These are phyloP conservation scores for Eimeria brunetti DNA, from an alignment of 169 alveolate species.

Conservation along the genomic window DNA sequence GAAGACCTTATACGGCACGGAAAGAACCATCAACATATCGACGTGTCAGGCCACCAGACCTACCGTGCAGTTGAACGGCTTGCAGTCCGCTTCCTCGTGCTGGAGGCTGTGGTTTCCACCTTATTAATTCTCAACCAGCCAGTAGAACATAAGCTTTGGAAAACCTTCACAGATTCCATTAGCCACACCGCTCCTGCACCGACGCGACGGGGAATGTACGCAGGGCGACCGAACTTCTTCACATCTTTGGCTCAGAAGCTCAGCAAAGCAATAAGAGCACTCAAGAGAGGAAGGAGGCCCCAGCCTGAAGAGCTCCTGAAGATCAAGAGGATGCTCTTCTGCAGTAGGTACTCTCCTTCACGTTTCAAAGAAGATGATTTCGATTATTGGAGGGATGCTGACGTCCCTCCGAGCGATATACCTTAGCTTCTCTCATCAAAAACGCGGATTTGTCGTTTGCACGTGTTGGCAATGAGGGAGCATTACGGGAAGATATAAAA, in stretches of 20 bases:
- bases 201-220: background rate
- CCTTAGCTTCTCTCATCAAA: background rate
- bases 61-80: constrained; percentile 4
- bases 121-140: background rate
- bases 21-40: background rate
- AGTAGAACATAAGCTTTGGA: background rate
- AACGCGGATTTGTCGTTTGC: background rate
- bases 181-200: background rate
- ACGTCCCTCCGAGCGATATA: background rate
- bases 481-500: background rate
- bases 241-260: background rate
- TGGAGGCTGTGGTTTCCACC: constrained; percentile 12
- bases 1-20: background rate
- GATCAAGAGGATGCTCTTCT: constrained; percentile 16
- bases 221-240: background rate
- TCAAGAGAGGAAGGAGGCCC: background rate
- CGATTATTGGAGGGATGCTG: background rate
- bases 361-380: background rate
- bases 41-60: background rate
- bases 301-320: background rate
- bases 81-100: background rate
- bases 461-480: background rate
- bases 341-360: background rate
- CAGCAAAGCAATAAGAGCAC: background rate
- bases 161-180: background rate